Conservation (phyloP, 306 rosid genomes). For the Quercus agrifolia region DNA sequence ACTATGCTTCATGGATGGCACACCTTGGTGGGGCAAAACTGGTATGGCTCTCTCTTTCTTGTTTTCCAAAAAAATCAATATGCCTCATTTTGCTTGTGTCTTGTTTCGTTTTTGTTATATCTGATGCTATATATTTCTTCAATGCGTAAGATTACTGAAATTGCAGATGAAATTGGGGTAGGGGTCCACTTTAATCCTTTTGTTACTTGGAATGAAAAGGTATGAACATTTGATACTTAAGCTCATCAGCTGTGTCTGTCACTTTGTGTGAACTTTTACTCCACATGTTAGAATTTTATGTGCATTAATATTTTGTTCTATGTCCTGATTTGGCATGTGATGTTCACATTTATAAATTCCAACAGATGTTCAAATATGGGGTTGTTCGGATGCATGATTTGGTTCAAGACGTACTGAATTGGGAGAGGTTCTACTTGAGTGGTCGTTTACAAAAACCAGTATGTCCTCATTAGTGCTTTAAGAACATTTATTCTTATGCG, state of each 20-base stretch:
- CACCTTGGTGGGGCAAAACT: slow-evolving; percentile 76
- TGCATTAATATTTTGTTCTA: background rate
- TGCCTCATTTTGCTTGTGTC: background rate
- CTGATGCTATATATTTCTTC: slow-evolving; percentile 22
- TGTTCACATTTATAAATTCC: slow-evolving; percentile 18
- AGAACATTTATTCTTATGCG: background rate
- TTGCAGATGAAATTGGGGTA: slow-evolving; percentile 79
- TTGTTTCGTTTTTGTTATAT: slow-evolving; percentile 4
- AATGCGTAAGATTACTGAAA: slow-evolving; percentile 57
- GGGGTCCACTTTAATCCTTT: slow-evolving; percentile 97
- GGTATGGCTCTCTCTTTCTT: slow-evolving; percentile 45
- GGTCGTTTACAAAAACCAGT: slow-evolving; percentile 97
- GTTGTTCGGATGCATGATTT: slow-evolving; percentile 76
- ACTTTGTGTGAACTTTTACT: background rate
- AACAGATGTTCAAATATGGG: slow-evolving; percentile 85
- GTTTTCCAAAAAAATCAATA: too few species aligned
- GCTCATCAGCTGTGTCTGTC: background rate
- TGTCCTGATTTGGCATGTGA: background rate
- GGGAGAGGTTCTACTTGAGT: slow-evolving; percentile 90
- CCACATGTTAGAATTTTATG: background rate
- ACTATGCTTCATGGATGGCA: slow-evolving; percentile 84
- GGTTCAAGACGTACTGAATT: slow-evolving; percentile 60
- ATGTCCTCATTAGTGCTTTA: slow-evolving; percentile 14
- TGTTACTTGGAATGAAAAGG: slow-evolving; percentile 81
- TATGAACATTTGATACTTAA: slow-evolving; percentile 23